Evolutionary conservation across 805 yeast genomes (phyloP), one percentile per base, ranked within the genome.

Genomic region (Metschnikowia borealis): DNA sequence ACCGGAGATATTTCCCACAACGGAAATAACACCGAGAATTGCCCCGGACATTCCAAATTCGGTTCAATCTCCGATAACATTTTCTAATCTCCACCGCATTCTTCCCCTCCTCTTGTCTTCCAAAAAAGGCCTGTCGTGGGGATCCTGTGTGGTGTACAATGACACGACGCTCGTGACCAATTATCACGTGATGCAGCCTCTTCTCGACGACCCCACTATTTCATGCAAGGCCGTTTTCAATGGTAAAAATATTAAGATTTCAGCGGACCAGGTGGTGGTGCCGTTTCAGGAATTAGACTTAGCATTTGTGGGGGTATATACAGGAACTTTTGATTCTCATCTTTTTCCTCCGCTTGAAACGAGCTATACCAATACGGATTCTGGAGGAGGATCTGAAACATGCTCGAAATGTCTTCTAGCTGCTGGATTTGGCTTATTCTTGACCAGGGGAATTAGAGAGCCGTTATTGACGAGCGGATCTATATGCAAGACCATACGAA

Each of bases 401-500:
- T 1, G 1, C 0, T 8, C 29, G 0, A 4, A 26, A 26, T 8
- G 11, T 26, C 75, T 71, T 0, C 44, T 48, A 0, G 61, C 79
- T 0, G 48, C 62, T 4, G 78, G 80, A 0, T 75, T 56, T 57
- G 81, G 81, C 1, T 59, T 77, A 2, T 67, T 71, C 46, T 66
- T 68, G 47, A 54, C 66, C 32, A 42, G 40, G 2, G 14, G 37
- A 4, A 14, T 42, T 8, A 32, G 54, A 5, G 49, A 45, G 5
- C 79, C 81, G 3, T 39, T 76, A 10, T 48, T 53, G 13, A 66
- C 76, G 0, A 44, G 43, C 4, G 81, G 81, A 0, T 44, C 50
- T 15, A 48, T 73, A 3, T 62, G 62, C 32, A 54, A 65, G n/a
- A 52, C 52, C 6, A 46, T 63, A 1, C 1, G 11, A 36, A 23